phyloP scores from a whole-genome alignment of 257 asterid genomes.

The Lavandula angustifolia region DNA sequence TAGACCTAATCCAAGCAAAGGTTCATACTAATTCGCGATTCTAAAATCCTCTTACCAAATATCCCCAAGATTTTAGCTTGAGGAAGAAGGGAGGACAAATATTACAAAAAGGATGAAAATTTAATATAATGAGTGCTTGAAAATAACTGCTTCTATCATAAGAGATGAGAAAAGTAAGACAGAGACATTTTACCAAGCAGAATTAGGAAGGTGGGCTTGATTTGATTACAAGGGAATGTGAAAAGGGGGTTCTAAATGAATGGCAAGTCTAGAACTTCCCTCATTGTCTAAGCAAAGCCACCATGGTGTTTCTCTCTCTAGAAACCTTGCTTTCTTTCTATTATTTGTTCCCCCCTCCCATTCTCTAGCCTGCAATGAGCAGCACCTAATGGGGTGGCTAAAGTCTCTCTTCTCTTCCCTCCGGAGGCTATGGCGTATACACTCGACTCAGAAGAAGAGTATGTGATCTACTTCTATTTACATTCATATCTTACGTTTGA shows the following conservation, averaged over 20 bases:
- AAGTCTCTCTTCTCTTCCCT: slow-evolving; percentile 73
- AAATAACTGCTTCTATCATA: slow-evolving; percentile 38
- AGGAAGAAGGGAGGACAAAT: slow-evolving; percentile 32
- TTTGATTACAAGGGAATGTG: slow-evolving; percentile 51
- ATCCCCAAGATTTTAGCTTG: slow-evolving; percentile 24
- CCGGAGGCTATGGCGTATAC: slow-evolving; percentile 70
- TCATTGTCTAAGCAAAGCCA: slow-evolving; percentile 70
- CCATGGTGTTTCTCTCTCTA: slow-evolving; percentile 38
- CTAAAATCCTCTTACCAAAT: too few species aligned
- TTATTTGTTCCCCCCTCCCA: slow-evolving; percentile 39
- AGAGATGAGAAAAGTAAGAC: slow-evolving; percentile 39
- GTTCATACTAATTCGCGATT: too few species aligned
- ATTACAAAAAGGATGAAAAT: not conserved
- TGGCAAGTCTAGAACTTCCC: slow-evolving; percentile 55
- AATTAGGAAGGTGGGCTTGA: slow-evolving; percentile 38
- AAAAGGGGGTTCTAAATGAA: slow-evolving; percentile 29
- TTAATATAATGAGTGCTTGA: slow-evolving; percentile 26
- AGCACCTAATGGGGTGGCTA: slow-evolving; percentile 73
- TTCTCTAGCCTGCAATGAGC: slow-evolving; percentile 1
- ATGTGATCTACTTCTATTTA: slow-evolving; percentile 26
- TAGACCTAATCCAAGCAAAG: too few species aligned
- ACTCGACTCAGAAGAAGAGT: slow-evolving; percentile 64
- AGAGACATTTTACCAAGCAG: slow-evolving; percentile 59
- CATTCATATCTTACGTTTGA: not conserved
- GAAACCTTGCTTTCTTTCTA: slow-evolving; percentile 23